phyloP scores from a whole-genome alignment of 148 eudicot species.

The Arbutus unedo region DNA sequence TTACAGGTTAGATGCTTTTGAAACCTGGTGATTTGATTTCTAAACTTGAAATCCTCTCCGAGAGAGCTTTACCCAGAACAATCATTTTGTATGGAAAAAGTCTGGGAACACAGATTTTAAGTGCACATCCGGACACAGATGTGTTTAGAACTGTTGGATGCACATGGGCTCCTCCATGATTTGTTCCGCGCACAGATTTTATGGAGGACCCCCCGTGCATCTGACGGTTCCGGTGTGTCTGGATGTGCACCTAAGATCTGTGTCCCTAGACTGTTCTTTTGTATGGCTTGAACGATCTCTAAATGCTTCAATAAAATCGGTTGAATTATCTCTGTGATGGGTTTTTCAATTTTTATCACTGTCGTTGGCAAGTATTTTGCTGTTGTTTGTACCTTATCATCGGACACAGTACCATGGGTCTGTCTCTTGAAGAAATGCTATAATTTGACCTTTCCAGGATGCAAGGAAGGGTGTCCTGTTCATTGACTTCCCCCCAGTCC shows the following conservation, averaged over 20 bases:
- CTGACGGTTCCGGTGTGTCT: too few species aligned
- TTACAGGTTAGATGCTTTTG: conserved; percentile 56
- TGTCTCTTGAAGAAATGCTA: not conserved
- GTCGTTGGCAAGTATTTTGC: not conserved
- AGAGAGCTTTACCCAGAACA: not conserved
- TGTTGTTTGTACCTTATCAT: not conserved
- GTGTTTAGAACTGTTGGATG: too few species aligned
- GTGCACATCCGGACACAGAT: too few species aligned
- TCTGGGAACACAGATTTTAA: too few species aligned
- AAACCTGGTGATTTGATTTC: not conserved
- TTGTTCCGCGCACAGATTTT: too few species aligned
- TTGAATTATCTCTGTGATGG: not conserved
- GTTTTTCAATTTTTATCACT: not conserved
- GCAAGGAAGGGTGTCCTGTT: conserved; percentile 87
- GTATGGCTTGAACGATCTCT: not conserved
- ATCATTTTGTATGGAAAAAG: not conserved
- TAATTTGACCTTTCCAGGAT: conserved; percentile 44
- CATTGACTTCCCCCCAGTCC: conserved; percentile 87
- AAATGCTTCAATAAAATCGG: conserved; percentile 8
- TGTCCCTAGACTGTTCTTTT: too few species aligned
- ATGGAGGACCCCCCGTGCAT: too few species aligned
- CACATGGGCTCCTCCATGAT: too few species aligned
- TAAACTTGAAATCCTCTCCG: not conserved
- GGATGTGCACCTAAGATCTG: too few species aligned
- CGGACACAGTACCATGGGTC: not conserved